A percentile compares a stretch with the other conserved stretches of the same genome.
Conservation (phyloP, 2,329 filamentous ascomycete genomes). For the Trichoderma sp. region DNA sequence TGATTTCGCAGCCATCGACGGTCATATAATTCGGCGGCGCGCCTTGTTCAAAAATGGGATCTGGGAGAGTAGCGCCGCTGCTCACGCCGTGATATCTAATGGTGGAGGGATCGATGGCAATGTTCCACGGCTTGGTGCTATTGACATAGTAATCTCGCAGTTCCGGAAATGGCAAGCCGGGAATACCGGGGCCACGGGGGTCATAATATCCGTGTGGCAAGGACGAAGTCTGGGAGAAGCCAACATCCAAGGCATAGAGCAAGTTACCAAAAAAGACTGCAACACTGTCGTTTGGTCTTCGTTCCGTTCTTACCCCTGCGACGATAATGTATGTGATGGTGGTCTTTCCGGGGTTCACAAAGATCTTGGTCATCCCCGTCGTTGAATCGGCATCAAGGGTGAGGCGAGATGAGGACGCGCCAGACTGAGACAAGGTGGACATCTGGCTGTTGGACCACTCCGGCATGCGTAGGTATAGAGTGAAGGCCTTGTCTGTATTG, state of each 20-base stretch:
- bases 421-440: conserved; percentile 13
- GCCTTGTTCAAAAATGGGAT: conserved; percentile 28
- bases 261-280: conserved; percentile 43
- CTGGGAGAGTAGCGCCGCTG: conserved; percentile 27
- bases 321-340: conserved; percentile 23
- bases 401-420: conserved; percentile 9
- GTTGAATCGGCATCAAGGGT: conserved; percentile 12
- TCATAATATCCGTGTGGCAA: conserved; percentile 25
- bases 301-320: conserved; percentile 24
- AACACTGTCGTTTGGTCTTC: conserved; percentile 35
- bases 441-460: conserved; percentile 23
- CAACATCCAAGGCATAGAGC: conserved; percentile 42
- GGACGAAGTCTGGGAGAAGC: conserved; percentile 27
- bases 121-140: conserved; percentile 32
- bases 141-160: conserved; percentile 33
- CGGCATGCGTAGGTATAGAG: conserved; percentile 32
- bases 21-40: conserved; percentile 36
- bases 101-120: conserved; percentile 29
- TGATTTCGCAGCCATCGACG: conserved; percentile 38
- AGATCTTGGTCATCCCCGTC: conserved; percentile 26
- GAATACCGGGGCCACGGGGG: conserved; percentile 22
- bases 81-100: conserved; percentile 26
- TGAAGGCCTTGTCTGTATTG: conserved; percentile 27
- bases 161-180: conserved; percentile 26
- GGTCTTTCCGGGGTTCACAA: conserved; percentile 22